Evolutionary conservation across 805 yeast species (phyloP).

Genomic region (Wickerhamiella kurtzmanii): DNA sequence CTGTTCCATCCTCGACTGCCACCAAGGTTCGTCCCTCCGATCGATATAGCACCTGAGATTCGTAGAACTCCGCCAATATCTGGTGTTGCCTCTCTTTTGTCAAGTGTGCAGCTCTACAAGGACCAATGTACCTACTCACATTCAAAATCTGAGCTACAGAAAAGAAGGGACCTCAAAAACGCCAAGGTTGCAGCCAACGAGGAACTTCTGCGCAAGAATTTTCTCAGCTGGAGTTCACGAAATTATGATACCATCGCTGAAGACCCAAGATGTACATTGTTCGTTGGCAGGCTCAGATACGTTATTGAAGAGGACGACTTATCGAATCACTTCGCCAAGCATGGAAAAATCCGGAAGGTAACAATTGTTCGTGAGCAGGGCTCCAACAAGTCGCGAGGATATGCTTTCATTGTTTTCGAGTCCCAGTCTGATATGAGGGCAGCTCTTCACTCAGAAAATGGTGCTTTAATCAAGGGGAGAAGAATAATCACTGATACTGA

Average conservation of each 20-base stretch:
- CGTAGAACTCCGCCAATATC: background rate
- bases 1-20: background rate
- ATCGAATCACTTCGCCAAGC: constrained; percentile 44
- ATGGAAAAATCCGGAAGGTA: constrained; percentile 56
- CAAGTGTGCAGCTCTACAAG: background rate
- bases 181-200: constrained; percentile 11
- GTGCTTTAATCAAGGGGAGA: constrained; percentile 37
- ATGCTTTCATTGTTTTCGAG: constrained; percentile 67
- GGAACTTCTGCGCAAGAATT: constrained; percentile 19
- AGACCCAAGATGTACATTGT: constrained; percentile 69
- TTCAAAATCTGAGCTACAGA: constrained; percentile 26
- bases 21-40: constrained; percentile 4
- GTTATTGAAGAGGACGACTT: constrained; percentile 53
- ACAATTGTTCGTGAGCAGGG: constrained; percentile 44
- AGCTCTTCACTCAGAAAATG: constrained; percentile 51
- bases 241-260: constrained; percentile 44
- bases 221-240: constrained; percentile 38
- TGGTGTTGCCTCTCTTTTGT: constrained; percentile 1
- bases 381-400: constrained; percentile 53
- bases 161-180: constrained; percentile 21
- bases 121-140: constrained; percentile 9
- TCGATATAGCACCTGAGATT: constrained; percentile 1
- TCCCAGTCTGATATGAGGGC: constrained; percentile 43
- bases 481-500: constrained; percentile 33
- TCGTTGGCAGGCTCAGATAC: constrained; percentile 62